Evolutionary conservation across 495 filamentous ascomycete genomes (phyloP).

Genomic region (Penicillium verhagenii): DNA sequence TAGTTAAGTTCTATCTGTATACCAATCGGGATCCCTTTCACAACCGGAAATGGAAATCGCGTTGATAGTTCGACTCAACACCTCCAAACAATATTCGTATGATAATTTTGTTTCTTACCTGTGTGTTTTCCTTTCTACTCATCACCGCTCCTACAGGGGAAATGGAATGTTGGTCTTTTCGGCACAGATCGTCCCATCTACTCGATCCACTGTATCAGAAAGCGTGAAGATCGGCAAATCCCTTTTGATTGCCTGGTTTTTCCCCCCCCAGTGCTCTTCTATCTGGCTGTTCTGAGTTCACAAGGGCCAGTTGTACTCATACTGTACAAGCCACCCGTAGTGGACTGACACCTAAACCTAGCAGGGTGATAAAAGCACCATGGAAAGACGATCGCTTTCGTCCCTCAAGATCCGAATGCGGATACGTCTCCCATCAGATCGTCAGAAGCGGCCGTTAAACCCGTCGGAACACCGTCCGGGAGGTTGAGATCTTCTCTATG

Average conservation of each 20-base stretch:
- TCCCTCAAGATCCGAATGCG: slow-evolving; percentile 9
- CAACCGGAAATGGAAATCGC: neutral
- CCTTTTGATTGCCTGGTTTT: neutral
- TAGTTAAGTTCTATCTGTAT: neutral
- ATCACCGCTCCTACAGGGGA: slow-evolving; percentile 14
- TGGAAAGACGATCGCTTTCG: slow-evolving; percentile 8
- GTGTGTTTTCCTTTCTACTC: neutral
- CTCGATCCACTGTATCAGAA: slow-evolving; percentile 5
- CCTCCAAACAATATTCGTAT: neutral
- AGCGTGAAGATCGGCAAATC: slow-evolving; percentile 10
- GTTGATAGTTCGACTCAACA: neutral
- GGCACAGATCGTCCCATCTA: slow-evolving; percentile 7
- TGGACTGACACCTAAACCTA: neutral
- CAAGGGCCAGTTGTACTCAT: neutral
- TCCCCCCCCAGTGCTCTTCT: no score
- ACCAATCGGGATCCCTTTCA: neutral
- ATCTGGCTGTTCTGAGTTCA: neutral
- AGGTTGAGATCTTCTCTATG: neutral
- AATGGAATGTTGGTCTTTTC: slow-evolving; percentile 10
- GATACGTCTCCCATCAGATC: neutral
- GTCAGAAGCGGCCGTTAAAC: slow-evolving; percentile 3
- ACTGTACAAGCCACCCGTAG: no score
- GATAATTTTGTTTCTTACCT: neutral
- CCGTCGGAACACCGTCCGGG: slow-evolving; percentile 13
- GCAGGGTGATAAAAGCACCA: neutral